Evolutionary conservation across 1,284 basidiomycete genomes (phyloP).

Genomic region (Stygiomarasmius scandens): DNA sequence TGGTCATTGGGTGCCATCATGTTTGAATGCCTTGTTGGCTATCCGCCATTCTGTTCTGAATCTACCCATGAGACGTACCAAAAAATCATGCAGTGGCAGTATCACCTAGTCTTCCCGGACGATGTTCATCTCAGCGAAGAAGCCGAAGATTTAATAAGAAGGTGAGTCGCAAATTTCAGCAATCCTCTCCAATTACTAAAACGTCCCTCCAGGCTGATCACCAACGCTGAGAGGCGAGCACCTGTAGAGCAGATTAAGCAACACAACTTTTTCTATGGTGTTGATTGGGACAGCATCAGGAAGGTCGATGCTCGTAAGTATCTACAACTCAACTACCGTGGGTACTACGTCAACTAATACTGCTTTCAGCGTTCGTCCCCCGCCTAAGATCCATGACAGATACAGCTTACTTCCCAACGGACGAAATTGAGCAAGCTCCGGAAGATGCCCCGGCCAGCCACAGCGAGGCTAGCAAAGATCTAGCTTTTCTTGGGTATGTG

Average conservation of each 20-base stretch:
- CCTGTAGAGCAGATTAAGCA: constrained; percentile 88
- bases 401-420: constrained; percentile 96
- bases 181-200: constrained; percentile 1
- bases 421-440: constrained; percentile 89
- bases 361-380: constrained; percentile 80
- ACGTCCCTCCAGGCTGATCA: constrained; percentile 65
- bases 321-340: background rate
- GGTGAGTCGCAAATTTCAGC: constrained; percentile 44
- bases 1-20: constrained; percentile 98
- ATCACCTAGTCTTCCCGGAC: constrained; percentile 89
- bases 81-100: constrained; percentile 96
- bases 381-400: constrained; percentile 91
- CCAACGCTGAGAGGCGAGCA: constrained; percentile 81
- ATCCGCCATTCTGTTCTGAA: constrained; percentile 97
- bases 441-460: constrained; percentile 65
- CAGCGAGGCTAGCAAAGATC: constrained; percentile 74
- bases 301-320: constrained; percentile 77
- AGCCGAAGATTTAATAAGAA: constrained; percentile 87
- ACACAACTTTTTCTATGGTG: constrained; percentile 97
- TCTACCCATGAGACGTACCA: constrained; percentile 99
- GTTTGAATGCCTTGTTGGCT: constrained; percentile 96
- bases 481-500: constrained; percentile 87
- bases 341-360: background rate
- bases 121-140: constrained; percentile 94
- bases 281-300: constrained; percentile 90